Percentiles rank a stretch among this genome's conserved stretches.
phyloP scores from a whole-genome alignment of 257 asterid genomes.

The Scutellaria barbata region DNA sequence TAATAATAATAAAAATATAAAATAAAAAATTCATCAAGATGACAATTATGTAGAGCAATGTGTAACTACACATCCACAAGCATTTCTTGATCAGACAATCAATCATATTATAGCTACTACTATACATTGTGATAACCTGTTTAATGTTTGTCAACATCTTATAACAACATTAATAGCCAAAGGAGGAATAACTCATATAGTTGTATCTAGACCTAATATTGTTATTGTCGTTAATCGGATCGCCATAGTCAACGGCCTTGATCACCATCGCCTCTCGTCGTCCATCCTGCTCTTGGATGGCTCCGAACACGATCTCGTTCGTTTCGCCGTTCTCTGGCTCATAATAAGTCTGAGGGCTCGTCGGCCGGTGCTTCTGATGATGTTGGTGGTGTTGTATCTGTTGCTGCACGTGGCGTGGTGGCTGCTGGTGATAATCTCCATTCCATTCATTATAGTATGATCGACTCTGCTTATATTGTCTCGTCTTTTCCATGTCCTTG shows the following conservation, averaged over 20 bases:
- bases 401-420: conserved; percentile 36
- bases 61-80: conserved; percentile 21
- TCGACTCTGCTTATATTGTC: conserved; percentile 58
- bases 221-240: conserved; percentile 52
- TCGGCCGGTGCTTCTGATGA: conserved; percentile 67
- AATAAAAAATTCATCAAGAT: neutral
- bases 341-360: conserved; percentile 65
- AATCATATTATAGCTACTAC: conserved; percentile 22
- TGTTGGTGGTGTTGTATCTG: conserved; percentile 57
- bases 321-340: conserved; percentile 64
- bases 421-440: conserved; percentile 49
- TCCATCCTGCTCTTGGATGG: conserved; percentile 86
- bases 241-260: conserved; percentile 76
- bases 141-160: neutral
- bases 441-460: conserved; percentile 53
- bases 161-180: conserved; percentile 52
- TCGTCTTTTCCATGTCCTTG: conserved; percentile 52
- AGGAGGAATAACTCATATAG: conserved; percentile 75
- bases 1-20: neutral
- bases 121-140: conserved; percentile 30
- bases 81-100: conserved; percentile 20
- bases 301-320: conserved; percentile 92
- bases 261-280: conserved; percentile 82
- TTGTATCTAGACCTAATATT: conserved; percentile 75
- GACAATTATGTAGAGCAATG: conserved; percentile 12